Evolutionary conservation across 2,329 filamentous ascomycete species (phyloP), one percentile per base, ranked within the genome.

Genomic region (Xylaria sp.): DNA sequence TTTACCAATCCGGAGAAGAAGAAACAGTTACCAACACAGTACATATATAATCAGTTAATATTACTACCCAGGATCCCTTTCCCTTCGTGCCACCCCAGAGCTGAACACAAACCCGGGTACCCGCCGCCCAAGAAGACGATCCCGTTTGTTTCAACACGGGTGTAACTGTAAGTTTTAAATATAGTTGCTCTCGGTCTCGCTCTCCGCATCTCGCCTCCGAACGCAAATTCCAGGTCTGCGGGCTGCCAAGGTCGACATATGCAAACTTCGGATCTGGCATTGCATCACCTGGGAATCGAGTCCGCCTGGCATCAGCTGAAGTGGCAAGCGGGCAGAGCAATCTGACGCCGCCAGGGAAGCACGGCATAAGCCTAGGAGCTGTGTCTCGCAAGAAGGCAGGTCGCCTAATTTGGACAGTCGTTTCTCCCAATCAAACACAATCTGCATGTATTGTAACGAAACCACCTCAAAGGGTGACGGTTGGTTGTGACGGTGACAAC

Each of bases 221-320:
- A 20, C 25, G 30, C 50, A 30, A 50, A 25, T 63, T 53, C 68
- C 66, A 68, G 63, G 39, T 53, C 63, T 63, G 59, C 48, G 66
- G 68, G 45, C 55, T 61, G 66, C 68, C 68, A 70, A 68, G 68
- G 41, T 56, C 62, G 59, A 63, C 57, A 68, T 66, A 68, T 70
- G 68, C 68, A 68, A 65, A 63, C 59, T 28, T 65, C 68, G 63
- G 68, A 70, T 68, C 68, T 65, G 39, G 66, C 68, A 70, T 68
- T 68, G 55, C 63, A 68, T 60, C 50, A 28, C 60, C 39, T 67
- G 39, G 59, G 48, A 67, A 60, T 32, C 28, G 23, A 58, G 23
- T 36, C 39, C 41, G 25, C 39, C 46, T 56, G 48, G 25, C 46
- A 50, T 62, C 57, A 56, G 48, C 20, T 46, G 46, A 57, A 58